Evolutionary conservation across 768 basidiomycete genomes (phyloP).

Genomic region (Pilatotrama ljubarskyi): DNA sequence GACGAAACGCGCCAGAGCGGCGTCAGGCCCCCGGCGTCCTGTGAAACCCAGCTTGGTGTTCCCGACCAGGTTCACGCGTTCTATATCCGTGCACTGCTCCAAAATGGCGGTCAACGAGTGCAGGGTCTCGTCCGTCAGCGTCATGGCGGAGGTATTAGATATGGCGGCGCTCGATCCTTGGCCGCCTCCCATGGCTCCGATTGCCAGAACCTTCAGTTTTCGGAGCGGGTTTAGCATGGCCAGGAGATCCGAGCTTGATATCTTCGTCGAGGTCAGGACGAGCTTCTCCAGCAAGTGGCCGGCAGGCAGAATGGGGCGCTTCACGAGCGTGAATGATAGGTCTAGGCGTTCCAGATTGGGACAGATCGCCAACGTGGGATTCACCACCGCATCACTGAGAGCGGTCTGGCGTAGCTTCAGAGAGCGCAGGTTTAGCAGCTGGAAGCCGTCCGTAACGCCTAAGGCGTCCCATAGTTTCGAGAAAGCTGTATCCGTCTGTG

Average conservation of each 20-base stretch:
- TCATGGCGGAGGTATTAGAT: conserved; percentile 50
- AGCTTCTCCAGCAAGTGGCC: conserved; percentile 53
- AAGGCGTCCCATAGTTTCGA: conserved; percentile 41
- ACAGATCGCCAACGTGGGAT: conserved; percentile 42
- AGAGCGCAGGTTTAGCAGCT: conserved; percentile 44
- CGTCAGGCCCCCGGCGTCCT: conserved; percentile 30
- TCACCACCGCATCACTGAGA: conserved; percentile 51
- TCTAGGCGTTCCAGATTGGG: conserved; percentile 59
- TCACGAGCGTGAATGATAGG: conserved; percentile 61
- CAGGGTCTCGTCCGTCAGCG: conserved; percentile 54
- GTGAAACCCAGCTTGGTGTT: conserved; percentile 59
- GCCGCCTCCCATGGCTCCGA: conserved; percentile 59
- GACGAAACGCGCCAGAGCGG: conserved; percentile 48
- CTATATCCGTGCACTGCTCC: conserved; percentile 38
- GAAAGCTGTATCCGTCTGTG: conserved; percentile 59
- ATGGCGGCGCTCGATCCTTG: conserved; percentile 46
- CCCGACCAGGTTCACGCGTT: conserved; percentile 60
- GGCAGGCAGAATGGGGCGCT: conserved; percentile 33
- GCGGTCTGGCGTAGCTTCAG: conserved; percentile 60
- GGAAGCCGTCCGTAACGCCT: conserved; percentile 22
- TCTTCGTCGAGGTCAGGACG: conserved; percentile 57
- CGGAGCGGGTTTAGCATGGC: conserved; percentile 40
- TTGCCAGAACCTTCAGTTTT: conserved; percentile 46
- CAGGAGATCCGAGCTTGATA: conserved; percentile 43
- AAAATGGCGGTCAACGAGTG: conserved; percentile 44